phyloP scores from a whole-genome alignment of 176 grass and related monocot species.

The Panicum miliaceum region DNA sequence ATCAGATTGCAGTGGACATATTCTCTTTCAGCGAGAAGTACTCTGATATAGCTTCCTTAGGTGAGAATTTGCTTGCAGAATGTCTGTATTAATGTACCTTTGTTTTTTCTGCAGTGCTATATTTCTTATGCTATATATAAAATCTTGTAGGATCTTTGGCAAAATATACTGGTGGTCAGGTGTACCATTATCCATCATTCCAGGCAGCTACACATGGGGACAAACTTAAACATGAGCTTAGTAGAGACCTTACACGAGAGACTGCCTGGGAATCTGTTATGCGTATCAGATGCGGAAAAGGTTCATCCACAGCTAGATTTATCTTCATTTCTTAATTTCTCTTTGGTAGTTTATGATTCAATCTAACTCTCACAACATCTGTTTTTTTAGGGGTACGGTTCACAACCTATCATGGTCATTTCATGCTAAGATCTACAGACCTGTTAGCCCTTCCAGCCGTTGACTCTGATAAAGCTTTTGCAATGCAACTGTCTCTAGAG shows the following conservation, averaged over 20 bases:
- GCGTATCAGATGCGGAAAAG: conserved; percentile 99
- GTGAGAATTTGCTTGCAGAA: conserved; percentile 48
- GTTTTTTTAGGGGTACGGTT: conserved; percentile 78
- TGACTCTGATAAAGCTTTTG: conserved; percentile 97
- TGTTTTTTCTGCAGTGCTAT: conserved; percentile 10
- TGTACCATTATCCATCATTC: conserved; percentile 90
- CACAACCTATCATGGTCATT: conserved; percentile 96
- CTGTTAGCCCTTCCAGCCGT: conserved; percentile 97
- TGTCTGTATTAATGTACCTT: conserved; percentile 10
- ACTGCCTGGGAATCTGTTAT: conserved; percentile 99
- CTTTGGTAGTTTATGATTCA: conserved; percentile 24
- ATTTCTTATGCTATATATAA: conserved; percentile 25
- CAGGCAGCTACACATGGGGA: conserved; percentile 67
- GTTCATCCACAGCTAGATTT: conserved; percentile 44
- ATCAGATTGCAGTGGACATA: conserved; percentile 86
- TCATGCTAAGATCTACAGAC: conserved; percentile 96
- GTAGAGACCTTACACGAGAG: conserved; percentile 83
- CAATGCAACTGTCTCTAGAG: conserved; percentile 84
- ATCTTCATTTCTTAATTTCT: conserved; percentile 23
- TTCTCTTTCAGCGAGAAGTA: conserved; percentile 93
- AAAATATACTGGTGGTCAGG: conserved; percentile 97
- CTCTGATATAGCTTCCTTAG: conserved; percentile 89
- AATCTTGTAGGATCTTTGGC: conserved; percentile 68
- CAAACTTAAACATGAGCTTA: conserved; percentile 85
- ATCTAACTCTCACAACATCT: conserved; percentile 36